Evolutionary conservation across 106 monocot species (phyloP).

Genomic region (Allium fistulosum): DNA sequence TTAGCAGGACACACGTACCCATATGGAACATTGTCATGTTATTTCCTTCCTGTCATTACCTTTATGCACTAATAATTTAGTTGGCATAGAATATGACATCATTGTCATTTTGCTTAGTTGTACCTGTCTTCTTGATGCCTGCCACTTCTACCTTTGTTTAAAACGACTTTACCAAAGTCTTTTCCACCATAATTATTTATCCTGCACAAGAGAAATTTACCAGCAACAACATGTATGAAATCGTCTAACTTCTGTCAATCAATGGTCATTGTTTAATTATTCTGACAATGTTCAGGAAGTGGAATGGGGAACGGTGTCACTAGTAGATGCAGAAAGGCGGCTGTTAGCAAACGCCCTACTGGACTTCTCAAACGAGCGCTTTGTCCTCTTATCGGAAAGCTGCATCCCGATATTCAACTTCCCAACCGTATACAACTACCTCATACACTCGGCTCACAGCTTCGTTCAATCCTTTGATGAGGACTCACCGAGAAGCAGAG

Average conservation of each 20-base stretch:
- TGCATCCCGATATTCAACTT: slow-evolving; percentile 30
- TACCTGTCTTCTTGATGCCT: no score
- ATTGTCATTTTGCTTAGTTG: no score
- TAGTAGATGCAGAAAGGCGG: slow-evolving; percentile 28
- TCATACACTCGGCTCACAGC: slow-evolving; percentile 19
- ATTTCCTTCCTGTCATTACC: not conserved
- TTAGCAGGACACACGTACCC: no score
- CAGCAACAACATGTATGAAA: no score
- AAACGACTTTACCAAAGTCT: no score
- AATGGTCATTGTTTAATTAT: no score
- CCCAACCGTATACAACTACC: slow-evolving; percentile 27
- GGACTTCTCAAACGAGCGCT: slow-evolving; percentile 31
- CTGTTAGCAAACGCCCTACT: slow-evolving; percentile 27
- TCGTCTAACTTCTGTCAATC: no score
- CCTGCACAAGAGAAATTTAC: no score
- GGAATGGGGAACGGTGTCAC: slow-evolving; percentile 18
- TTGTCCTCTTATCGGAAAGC: slow-evolving; percentile 30
- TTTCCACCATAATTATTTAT: no score
- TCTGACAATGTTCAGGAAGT: slow-evolving; percentile 9
- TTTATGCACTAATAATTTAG: not conserved
- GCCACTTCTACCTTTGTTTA: no score
- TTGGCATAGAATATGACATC: not conserved
- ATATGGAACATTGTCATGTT: slow-evolving; percentile 1
- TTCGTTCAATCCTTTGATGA: slow-evolving; percentile 30
- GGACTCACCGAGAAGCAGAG: slow-evolving; percentile 14